phyloP scores from a whole-genome alignment of 306 rosid species.

The Gleditsia sinensis region DNA sequence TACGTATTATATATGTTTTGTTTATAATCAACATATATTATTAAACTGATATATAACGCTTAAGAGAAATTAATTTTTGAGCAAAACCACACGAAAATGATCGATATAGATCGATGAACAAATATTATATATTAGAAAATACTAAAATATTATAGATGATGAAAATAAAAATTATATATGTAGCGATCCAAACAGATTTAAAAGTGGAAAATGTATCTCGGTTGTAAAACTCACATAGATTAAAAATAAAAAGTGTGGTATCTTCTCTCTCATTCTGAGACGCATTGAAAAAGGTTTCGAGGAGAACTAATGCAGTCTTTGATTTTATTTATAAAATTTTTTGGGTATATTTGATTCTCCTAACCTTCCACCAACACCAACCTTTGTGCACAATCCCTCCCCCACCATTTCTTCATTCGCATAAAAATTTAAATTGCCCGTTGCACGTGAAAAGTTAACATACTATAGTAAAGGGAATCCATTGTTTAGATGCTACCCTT shows the following conservation, averaged over 20 bases:
- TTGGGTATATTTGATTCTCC: neutral
- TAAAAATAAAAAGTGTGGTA: neutral
- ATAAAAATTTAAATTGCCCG: neutral
- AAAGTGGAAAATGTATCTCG: neutral
- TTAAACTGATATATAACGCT: too few relatives aligned
- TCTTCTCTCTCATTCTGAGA: neutral
- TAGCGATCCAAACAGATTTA: too few relatives aligned
- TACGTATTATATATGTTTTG: too few relatives aligned
- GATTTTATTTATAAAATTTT: neutral
- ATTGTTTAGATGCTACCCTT: neutral
- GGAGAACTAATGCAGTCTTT: neutral
- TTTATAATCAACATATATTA: too few relatives aligned
- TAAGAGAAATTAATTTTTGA: too few relatives aligned
- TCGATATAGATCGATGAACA: too few relatives aligned
- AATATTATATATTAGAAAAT: too few relatives aligned
- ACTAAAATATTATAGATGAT: too few relatives aligned
- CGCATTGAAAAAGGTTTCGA: neutral
- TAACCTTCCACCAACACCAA: neutral
- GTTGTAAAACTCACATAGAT: neutral
- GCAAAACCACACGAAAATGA: too few relatives aligned
- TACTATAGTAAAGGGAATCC: neutral
- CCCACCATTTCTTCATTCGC: neutral
- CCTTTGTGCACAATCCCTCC: neutral
- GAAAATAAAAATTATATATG: too few relatives aligned
- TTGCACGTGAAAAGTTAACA: conserved; percentile 41